Evolutionary conservation across 371 early-diverging fungal species (phyloP).

Genomic region (Haplosporangium sp.): DNA sequence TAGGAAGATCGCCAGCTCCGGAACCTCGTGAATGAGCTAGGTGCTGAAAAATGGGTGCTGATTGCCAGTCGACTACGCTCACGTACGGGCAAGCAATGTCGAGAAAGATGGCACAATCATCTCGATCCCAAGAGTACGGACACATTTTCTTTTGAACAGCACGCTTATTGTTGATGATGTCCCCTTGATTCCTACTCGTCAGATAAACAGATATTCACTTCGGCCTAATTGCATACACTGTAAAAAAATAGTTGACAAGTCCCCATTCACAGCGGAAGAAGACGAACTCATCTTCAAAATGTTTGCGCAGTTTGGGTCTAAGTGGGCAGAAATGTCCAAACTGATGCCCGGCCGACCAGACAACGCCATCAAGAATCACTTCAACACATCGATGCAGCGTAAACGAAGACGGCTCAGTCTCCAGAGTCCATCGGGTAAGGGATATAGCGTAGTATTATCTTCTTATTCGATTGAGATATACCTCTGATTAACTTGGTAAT

Average conservation of each 20-base stretch:
- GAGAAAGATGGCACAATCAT: slow-evolving; percentile 57
- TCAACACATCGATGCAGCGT: slow-evolving; percentile 57
- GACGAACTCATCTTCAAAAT: slow-evolving; percentile 54
- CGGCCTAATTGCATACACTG: not conserved
- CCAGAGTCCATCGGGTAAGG: slow-evolving; percentile 25
- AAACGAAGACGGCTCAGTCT: slow-evolving; percentile 51
- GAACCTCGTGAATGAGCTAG: slow-evolving; percentile 43
- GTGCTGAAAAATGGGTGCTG: slow-evolving; percentile 57
- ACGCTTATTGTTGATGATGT: too few relatives aligned
- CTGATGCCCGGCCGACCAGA: slow-evolving; percentile 56
- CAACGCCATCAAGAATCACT: slow-evolving; percentile 57
- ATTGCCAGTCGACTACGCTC: slow-evolving; percentile 54
- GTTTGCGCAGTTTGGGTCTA: slow-evolving; percentile 51
- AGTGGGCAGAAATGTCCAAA: slow-evolving; percentile 59
- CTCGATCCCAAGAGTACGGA: slow-evolving; percentile 51
- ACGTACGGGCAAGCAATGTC: slow-evolving; percentile 56
- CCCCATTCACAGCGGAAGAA: slow-evolving; percentile 54
- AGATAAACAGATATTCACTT: not conserved
- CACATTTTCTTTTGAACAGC: not conserved
- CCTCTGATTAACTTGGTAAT: not conserved
- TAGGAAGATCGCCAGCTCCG: slow-evolving; percentile 55
- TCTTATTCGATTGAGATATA: too few relatives aligned
- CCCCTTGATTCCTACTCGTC: too few relatives aligned
- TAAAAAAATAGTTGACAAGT: slow-evolving; percentile 43
- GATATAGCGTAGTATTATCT: too few relatives aligned